phyloP scores from a whole-genome alignment of 2,329 filamentous ascomycete species.

The Knufia petricola region DNA sequence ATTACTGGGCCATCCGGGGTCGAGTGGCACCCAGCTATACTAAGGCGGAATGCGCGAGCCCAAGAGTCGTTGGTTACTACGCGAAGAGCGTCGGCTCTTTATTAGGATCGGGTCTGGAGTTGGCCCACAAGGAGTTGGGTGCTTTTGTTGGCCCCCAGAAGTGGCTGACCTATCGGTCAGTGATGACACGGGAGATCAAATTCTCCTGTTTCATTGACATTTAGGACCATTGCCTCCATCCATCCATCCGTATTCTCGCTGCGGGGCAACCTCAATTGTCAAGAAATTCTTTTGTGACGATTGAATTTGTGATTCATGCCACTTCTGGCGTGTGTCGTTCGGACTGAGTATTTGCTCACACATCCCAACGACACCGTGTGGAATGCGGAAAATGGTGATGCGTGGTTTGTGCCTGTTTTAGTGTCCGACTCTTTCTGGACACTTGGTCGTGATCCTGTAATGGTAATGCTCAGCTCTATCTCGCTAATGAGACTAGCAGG shows the following conservation, averaged over 20 bases:
- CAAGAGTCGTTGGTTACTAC: conserved; percentile 9
- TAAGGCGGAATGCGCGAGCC: conserved; percentile 9
- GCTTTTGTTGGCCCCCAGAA: conserved; percentile 8
- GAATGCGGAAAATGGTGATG: conserved; percentile 9
- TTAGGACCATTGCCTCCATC: conserved; percentile 2
- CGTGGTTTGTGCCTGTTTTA: conserved; percentile 10
- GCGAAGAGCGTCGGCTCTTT: conserved; percentile 8
- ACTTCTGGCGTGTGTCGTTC: conserved; percentile 9
- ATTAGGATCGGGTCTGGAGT: conserved; percentile 8
- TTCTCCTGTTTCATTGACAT: conserved; percentile 5
- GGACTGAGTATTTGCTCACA: too few species aligned
- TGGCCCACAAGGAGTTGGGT: conserved; percentile 9
- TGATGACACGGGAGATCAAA: conserved; percentile 8
- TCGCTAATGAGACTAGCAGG: conserved; percentile 1
- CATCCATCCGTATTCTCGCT: conserved; percentile 2
- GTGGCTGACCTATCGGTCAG: conserved; percentile 8
- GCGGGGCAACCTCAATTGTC: conserved; percentile 2
- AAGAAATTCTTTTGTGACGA: conserved; percentile 3
- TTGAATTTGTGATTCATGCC: conserved; percentile 9
- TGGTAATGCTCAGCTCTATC: conserved; percentile 4
- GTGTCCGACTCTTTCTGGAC: conserved; percentile 7
- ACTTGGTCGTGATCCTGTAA: conserved; percentile 10
- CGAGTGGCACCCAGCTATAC: conserved; percentile 8
- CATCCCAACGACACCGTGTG: conserved; percentile 7
- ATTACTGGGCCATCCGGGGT: too few species aligned